Conservation (phyloP, 2,329 filamentous ascomycete genomes). For the Ophiostoma ulmi region DNA sequence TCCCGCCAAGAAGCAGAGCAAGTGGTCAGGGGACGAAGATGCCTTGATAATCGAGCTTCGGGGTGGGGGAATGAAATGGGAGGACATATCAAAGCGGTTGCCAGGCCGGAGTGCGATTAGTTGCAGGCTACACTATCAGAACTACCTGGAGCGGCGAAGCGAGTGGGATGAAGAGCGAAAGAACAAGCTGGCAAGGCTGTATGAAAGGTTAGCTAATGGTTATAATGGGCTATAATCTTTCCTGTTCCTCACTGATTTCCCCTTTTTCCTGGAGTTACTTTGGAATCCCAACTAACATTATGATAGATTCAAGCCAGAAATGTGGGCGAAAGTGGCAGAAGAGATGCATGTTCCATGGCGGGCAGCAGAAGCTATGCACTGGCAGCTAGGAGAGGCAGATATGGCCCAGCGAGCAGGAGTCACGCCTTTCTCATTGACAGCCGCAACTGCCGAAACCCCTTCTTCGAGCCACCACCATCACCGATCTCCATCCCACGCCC, state of each 20-base stretch:
- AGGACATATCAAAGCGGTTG: slow-evolving; percentile 88
- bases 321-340: slow-evolving; percentile 94
- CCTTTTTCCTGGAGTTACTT: too few relatives aligned
- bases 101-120: slow-evolving; percentile 90
- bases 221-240: slow-evolving; percentile 13
- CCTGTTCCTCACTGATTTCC: slow-evolving; percentile 3
- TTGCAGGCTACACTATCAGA: slow-evolving; percentile 92
- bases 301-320: slow-evolving; percentile 85
- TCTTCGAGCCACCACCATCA: slow-evolving; percentile 32
- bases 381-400: slow-evolving; percentile 87
- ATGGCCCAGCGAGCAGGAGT: slow-evolving; percentile 92
- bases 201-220: slow-evolving; percentile 65
- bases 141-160: slow-evolving; percentile 86
- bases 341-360: slow-evolving; percentile 95
- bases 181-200: slow-evolving; percentile 89
- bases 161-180: slow-evolving; percentile 98
- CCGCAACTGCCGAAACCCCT: slow-evolving; percentile 41
- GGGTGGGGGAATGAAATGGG: slow-evolving; percentile 94
- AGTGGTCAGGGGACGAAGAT: slow-evolving; percentile 93
- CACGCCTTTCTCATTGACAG: slow-evolving; percentile 71
- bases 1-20: slow-evolving; percentile 89
- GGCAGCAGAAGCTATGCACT: slow-evolving; percentile 96
- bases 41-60: slow-evolving; percentile 88
- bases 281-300: not conserved
- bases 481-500: slow-evolving; percentile 36